Evolutionary conservation across 2,329 filamentous ascomycete species (phyloP).

Genomic region (Botrytis galanthina): DNA sequence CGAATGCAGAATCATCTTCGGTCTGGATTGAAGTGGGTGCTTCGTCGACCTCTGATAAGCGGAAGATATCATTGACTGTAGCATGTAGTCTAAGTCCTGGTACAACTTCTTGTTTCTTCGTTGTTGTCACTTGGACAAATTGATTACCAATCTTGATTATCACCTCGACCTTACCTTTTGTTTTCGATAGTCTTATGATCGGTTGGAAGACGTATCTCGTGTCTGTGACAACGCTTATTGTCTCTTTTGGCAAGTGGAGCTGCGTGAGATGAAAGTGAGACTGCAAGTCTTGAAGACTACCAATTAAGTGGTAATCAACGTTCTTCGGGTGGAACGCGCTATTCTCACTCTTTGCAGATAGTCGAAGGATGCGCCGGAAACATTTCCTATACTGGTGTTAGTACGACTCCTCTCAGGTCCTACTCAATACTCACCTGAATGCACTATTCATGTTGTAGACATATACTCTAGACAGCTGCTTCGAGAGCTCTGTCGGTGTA

Average conservation of each 20-base stretch:
- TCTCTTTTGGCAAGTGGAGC: slow-evolving; percentile 66
- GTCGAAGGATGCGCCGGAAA: slow-evolving; percentile 60
- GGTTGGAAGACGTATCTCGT: slow-evolving; percentile 64
- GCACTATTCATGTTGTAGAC: slow-evolving; percentile 74
- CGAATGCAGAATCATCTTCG: slow-evolving; percentile 66
- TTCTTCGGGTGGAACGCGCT: slow-evolving; percentile 63
- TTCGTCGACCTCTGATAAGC: slow-evolving; percentile 65
- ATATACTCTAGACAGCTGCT: slow-evolving; percentile 60
- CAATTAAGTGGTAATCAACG: slow-evolving; percentile 63
- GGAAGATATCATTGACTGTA: slow-evolving; percentile 68
- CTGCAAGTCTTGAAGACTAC: slow-evolving; percentile 64
- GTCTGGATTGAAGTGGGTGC: slow-evolving; percentile 61
- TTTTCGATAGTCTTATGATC: slow-evolving; percentile 64
- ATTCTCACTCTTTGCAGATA: slow-evolving; percentile 58
- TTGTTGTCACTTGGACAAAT: slow-evolving; percentile 68
- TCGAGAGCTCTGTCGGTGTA: slow-evolving; percentile 59
- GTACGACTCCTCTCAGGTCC: neutral
- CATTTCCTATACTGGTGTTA: slow-evolving; percentile 53
- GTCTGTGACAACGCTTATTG: slow-evolving; percentile 65
- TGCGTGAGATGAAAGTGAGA: slow-evolving; percentile 65
- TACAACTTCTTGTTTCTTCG: slow-evolving; percentile 66
- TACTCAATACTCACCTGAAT: slow-evolving; percentile 57
- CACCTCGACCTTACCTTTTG: slow-evolving; percentile 69
- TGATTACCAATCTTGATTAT: slow-evolving; percentile 66
- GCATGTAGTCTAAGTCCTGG: slow-evolving; percentile 60